Evolutionary conservation across 371 early-diverging fungal genomes (phyloP).

Genomic region (Apophysomyces elegans): DNA sequence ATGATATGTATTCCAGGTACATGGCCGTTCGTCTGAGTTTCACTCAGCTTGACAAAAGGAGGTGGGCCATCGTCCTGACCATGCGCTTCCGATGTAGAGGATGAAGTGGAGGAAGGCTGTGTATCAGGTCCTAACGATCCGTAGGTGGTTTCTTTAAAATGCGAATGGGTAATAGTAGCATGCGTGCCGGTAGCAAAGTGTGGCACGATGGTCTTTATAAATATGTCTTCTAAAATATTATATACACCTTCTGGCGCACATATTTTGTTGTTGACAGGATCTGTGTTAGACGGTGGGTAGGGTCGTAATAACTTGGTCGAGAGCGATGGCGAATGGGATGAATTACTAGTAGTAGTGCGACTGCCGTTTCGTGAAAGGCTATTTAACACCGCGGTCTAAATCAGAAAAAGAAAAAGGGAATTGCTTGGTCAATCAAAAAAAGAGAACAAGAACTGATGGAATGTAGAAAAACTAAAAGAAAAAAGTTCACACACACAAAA

Average conservation of each 20-base stretch:
- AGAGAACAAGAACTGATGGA: no score
- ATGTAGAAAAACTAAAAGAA: no score
- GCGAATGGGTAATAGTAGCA: not conserved
- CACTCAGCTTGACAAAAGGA: not conserved
- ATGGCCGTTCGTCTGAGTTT: not conserved
- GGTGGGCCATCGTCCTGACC: not conserved
- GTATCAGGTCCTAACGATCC: slow-evolving; percentile 2
- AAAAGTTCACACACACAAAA: no score
- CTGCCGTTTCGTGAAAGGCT: slow-evolving; percentile 2
- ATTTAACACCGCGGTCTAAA: slow-evolving; percentile 3
- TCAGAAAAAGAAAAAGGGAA: no score
- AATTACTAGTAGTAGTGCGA: not conserved
- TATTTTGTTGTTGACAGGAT: slow-evolving; percentile 42
- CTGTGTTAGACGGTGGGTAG: slow-evolving; percentile 51
- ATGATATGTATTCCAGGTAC: slow-evolving; percentile 15
- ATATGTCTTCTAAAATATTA: slow-evolving; percentile 52
- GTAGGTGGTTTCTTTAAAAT: not conserved
- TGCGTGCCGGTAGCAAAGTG: slow-evolving; percentile 55
- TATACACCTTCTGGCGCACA: slow-evolving; percentile 62
- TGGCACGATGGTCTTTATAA: slow-evolving; percentile 52
- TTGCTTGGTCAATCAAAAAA: no score
- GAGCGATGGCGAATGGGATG: not conserved
- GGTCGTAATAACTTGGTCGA: slow-evolving; percentile 22
- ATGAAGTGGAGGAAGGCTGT: slow-evolving; percentile 18
- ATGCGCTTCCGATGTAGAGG: slow-evolving; percentile 11